Evolutionary conservation across 805 yeast genomes (phyloP).

Genomic region (Gaillardinia entomophila): DNA sequence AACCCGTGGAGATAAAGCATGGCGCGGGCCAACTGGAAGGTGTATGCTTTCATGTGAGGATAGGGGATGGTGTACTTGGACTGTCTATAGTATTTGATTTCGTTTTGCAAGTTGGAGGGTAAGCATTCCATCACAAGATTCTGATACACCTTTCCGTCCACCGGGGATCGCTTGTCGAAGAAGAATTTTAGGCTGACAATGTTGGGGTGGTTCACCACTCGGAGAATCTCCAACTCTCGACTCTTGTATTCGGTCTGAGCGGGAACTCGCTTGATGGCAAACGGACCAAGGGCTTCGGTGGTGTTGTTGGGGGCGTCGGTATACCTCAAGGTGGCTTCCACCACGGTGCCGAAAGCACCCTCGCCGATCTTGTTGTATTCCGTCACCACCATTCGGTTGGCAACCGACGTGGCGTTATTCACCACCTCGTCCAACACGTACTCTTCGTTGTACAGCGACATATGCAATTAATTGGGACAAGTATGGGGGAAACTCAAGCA

Average conservation of each 20-base stretch:
- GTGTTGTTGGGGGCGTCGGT: slow-evolving; percentile 13
- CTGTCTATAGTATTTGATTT: slow-evolving; percentile 63
- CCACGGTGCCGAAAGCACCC: slow-evolving; percentile 84
- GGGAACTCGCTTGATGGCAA: slow-evolving; percentile 78
- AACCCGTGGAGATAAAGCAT: slow-evolving; percentile 78
- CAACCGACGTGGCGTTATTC: slow-evolving; percentile 47
- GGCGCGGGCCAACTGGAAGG: slow-evolving; percentile 76
- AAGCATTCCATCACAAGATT: slow-evolving; percentile 84
- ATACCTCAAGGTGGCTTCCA: slow-evolving; percentile 55
- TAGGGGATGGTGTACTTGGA: slow-evolving; percentile 59
- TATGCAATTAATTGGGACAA: no score
- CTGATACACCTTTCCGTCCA: slow-evolving; percentile 64
- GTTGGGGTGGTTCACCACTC: slow-evolving; percentile 76
- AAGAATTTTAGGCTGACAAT: slow-evolving; percentile 64
- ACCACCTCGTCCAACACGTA: slow-evolving; percentile 44
- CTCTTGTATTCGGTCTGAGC: slow-evolving; percentile 85
- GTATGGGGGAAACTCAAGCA: no score
- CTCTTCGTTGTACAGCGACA: slow-evolving; percentile 21
- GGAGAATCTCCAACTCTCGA: slow-evolving; percentile 70
- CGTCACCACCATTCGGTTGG: slow-evolving; percentile 59
- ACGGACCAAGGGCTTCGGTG: slow-evolving; percentile 65
- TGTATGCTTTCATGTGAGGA: slow-evolving; percentile 69
- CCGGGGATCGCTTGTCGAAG: slow-evolving; percentile 52
- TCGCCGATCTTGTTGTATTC: slow-evolving; percentile 76
- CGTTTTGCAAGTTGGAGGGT: slow-evolving; percentile 74